Base-by-base conservation (phyloP, 345 rosid species). In the Eucalyptus sp. region DNA sequence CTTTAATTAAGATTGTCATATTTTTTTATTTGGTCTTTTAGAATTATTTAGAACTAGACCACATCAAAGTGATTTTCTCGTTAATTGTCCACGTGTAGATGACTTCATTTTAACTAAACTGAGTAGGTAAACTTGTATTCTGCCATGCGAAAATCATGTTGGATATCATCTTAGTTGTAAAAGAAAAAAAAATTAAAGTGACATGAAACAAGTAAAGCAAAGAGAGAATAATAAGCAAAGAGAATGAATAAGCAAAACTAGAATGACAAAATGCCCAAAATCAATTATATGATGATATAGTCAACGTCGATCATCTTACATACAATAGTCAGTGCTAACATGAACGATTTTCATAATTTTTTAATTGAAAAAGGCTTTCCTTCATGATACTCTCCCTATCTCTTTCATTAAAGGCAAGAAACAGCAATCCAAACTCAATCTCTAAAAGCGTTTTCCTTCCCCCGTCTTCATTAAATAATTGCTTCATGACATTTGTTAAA, bases 251-350 rank as follows among this genome's bases (percentile, higher is more conserved):
- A 60, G 33, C 68, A 62, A 62, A 62, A 62, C 17, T 12, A 62
- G 68, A 29, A 62, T 13, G 31, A 27, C 8, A 62, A 0, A 29
- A 12, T 62, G 33, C 3, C 8, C 8, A 62, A 62, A 62, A 27
- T 62, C 68, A 62, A 29, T 62, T 27, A 62, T 62, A 29, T 3
- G 31, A 60, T 60, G 31, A 29, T 60, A 7, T 25, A 58, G 8
- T 11, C 8, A 60, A 60, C 7, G 7, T 0, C 4, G 8, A 10
- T 2, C 8, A 11, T 60, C 16, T 27, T 27, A 60, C 16, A 27
- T 27, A 11, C 14, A 25, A 58, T 1, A 58, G 1, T 1, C 0
- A 11, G 7, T 25, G 15, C 4, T 25, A 5, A 60, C 2, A 25
- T 25, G 7, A 60, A 60, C 0, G 0, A 60, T 60, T 60, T 58